Evolutionary conservation across 1,139 yeast species (phyloP), one percentile per base, ranked within the genome.

Genomic region (Kodamaea suecica): DNA sequence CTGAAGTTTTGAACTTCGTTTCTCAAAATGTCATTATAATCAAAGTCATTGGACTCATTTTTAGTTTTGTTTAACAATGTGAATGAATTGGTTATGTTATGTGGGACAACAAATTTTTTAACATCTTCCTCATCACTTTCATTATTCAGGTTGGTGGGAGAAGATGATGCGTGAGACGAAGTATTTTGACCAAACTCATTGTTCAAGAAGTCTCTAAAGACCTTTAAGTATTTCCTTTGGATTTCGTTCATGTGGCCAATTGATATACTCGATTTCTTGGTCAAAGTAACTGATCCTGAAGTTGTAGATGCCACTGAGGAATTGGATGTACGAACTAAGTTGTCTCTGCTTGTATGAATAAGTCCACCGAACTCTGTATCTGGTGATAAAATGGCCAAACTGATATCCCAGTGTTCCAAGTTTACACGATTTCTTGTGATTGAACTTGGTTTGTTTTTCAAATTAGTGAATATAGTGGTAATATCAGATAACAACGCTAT

Each of bases 371-470:
- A 47, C 38, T 51, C 54, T 29, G 45, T 42, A 28, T 60, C 55
- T 7, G 59, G 63, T 0, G 67, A 46, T 33, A 70, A 52, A 14
- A 68, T 48, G 3, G 59, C 57, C 42, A 69, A 59, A 39, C 69
- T 59, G 16, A 59, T 43, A 29, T 65, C 71, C 76, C 76, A 70
- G 43, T 62, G 64, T 34, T 67, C 73, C 38, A 70, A 57, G 28
- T 57, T 61, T 17, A 65, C 73, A 33, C 61, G 60, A 45, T 66
- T 68, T 41, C 76, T 59, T 20, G 59, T 49, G 27, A 70, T 70
- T 19, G 60, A 50, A 34, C 65, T 57, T 5, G 63, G 46, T 24
- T 61, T 61, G 26, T 47, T 51, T 23, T 57, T 50, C 35, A 69
- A 58, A 23, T 53, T 48, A 5, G 39, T 45, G 39, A 70, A 63